Percentiles rank a stretch among this genome's conserved stretches.
Conservation (phyloP, 2,329 filamentous ascomycete species). For the Fusarium burgessii region DNA sequence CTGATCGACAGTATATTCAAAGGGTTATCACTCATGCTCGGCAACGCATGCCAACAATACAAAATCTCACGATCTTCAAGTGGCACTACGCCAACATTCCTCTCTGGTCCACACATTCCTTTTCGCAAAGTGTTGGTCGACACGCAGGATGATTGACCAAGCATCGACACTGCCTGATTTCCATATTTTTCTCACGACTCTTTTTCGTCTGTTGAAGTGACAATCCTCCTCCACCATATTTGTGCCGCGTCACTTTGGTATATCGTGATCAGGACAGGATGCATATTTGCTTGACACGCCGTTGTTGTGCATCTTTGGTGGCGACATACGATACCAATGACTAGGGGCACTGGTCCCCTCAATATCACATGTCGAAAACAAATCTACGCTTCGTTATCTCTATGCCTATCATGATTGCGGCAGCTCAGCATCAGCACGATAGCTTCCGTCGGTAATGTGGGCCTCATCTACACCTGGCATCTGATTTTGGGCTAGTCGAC, state of each 20-base stretch:
- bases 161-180: background rate
- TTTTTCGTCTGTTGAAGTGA: background rate
- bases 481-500: conserved; percentile 19
- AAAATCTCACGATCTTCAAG: conserved; percentile 15
- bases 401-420: conserved; percentile 2
- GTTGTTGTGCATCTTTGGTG: background rate
- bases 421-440: background rate
- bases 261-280: conserved; percentile 1
- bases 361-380: conserved; percentile 15
- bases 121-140: background rate
- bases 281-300: background rate
- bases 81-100: conserved; percentile 36
- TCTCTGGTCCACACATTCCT: conserved; percentile 4
- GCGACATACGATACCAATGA: background rate
- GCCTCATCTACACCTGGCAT: conserved; percentile 24
- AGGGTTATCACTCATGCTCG: conserved; percentile 24
- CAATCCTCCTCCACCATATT: background rate
- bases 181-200: background rate
- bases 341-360: background rate
- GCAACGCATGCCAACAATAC: conserved; percentile 12
- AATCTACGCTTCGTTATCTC: conserved; percentile 3
- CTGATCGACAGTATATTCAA: conserved; percentile 12
- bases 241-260: conserved; percentile 3
- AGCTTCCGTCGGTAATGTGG: conserved; percentile 21
- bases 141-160: background rate